Percentiles rank a stretch among this genome's conserved stretches.
These are phyloP conservation scores for Gonapodya prolifera DNA, from an alignment of 192 early-diverging fungal genomes.

Conservation along the genomic window DNA sequence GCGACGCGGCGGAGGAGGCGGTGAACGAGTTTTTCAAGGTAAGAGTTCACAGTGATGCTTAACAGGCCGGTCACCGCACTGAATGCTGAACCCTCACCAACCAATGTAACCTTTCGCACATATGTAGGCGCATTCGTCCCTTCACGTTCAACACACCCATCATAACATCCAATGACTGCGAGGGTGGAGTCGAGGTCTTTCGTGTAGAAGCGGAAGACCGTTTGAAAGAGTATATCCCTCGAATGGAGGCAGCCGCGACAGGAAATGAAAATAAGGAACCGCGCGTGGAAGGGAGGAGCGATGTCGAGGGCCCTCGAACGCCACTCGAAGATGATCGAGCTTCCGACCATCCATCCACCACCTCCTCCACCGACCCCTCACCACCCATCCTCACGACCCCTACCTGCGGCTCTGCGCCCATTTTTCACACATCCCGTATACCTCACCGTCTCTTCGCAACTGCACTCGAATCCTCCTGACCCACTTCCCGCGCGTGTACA, in stretches of 20 bases:
- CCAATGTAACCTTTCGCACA: background rate
- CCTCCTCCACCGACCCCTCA: too few relatives aligned
- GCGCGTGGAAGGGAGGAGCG: too few relatives aligned
- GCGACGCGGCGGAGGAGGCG: slow-evolving; percentile 48
- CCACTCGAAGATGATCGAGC: too few relatives aligned
- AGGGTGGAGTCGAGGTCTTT: background rate
- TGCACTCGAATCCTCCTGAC: slow-evolving; percentile 62
- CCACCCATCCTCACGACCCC: too few relatives aligned
- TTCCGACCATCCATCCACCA: too few relatives aligned
- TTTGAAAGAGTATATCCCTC: too few relatives aligned
- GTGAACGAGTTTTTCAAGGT: slow-evolving; percentile 66
- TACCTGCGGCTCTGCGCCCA: too few relatives aligned
- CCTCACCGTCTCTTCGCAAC: slow-evolving; percentile 73
- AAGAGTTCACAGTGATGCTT: too few relatives aligned
- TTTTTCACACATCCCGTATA: slow-evolving; percentile 68
- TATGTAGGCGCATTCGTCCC: background rate
- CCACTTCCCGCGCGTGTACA: slow-evolving; percentile 60
- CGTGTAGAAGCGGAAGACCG: background rate
- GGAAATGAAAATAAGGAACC: too few relatives aligned
- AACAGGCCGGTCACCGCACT: background rate
- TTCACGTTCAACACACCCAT: background rate
- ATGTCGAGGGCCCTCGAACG: too few relatives aligned
- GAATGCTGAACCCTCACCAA: background rate
- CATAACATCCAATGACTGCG: background rate
- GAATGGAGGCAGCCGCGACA: too few relatives aligned